Base-by-base conservation (phyloP, 192 early-diverging fungal genomes). In the Coemansia sp. region DNA sequence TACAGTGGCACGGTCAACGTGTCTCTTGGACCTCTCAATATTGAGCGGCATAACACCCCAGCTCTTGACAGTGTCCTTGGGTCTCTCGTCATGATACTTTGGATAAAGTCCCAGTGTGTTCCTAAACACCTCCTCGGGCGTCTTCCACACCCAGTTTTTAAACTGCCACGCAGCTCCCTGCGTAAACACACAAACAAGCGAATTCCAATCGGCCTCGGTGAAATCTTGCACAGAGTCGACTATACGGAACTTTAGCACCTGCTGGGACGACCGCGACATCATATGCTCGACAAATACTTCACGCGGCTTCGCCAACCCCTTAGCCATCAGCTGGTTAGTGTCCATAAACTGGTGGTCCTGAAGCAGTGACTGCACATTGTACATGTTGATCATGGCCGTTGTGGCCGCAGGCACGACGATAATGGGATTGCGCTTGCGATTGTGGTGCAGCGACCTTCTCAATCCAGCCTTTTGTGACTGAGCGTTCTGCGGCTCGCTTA, bases 161-260 rank as follows among this genome's bases (percentile, higher is more conserved):
- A 98, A 98, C 64, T 95, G 92, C 95, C 95, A 98, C 23, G 81
- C 80, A 32, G 87, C 88, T 23, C 95, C 95, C 27, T 83, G 85
- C n/a, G 86, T 85, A 66, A 98, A 89, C 17, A 94, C 93, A 44
- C 87, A 93, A 0, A 91, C 88, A 3, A 98, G 84, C 18, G 87
- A 81, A 54, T 87, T 87, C 92, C 92, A 94, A 52, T 94, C 91
- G 8, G 83, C 81, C 15, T 80, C 67, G 5, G 78, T 75, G 42
- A 97, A 79, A 3, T 81, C 67, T 27, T 91, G 82, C 19, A 85
- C 78, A 17, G 79, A 83, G 53, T 97, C 94, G 2, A 88, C 81
- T 0, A 97, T 81, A n/a, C 90, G 83, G 74, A 90, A 94, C 7
- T 71, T 60, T 22, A 76, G 58, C 60, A 29, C 23, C 75, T 84